Conservation (phyloP, 805 yeast species). For the Pichia sporocuriosa region DNA sequence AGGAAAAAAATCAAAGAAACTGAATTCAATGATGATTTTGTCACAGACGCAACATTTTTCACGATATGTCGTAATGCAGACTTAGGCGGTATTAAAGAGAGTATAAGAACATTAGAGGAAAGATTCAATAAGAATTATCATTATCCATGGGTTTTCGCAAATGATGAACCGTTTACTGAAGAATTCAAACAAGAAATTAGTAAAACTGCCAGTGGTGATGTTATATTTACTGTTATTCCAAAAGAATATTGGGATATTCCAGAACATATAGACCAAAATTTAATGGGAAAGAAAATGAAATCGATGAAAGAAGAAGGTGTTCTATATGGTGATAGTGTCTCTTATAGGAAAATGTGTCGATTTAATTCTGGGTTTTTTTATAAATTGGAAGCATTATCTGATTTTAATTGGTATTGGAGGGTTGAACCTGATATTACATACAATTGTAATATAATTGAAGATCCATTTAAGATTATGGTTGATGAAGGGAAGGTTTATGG, state of each 20-base stretch:
- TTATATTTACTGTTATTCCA: slow-evolving; percentile 38
- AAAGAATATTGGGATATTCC: slow-evolving; percentile 44
- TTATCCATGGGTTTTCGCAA: slow-evolving; percentile 42
- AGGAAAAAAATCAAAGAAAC: slow-evolving; percentile 1
- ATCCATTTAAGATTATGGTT: slow-evolving; percentile 43
- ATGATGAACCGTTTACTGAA: slow-evolving; percentile 38
- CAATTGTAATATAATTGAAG: slow-evolving; percentile 43
- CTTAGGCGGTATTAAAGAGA: slow-evolving; percentile 29
- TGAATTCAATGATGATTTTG: slow-evolving; percentile 12
- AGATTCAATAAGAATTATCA: slow-evolving; percentile 33
- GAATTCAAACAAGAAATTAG: slow-evolving; percentile 32
- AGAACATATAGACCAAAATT: slow-evolving; percentile 30
- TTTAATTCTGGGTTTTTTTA: slow-evolving; percentile 47
- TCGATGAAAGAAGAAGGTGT: slow-evolving; percentile 29
- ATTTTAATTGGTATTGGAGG: slow-evolving; percentile 52
- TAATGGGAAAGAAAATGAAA: slow-evolving; percentile 26
- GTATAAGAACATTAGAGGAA: slow-evolving; percentile 32
- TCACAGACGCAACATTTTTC: slow-evolving; percentile 57
- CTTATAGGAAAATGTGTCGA: slow-evolving; percentile 66
- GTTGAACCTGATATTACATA: slow-evolving; percentile 48
- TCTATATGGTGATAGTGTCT: slow-evolving; percentile 51
- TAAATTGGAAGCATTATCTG: slow-evolving; percentile 37
- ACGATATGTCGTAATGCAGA: slow-evolving; percentile 38
- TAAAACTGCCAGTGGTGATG: slow-evolving; percentile 34
- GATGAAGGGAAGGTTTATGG: slow-evolving; percentile 42